A percentile compares a stretch with the other conserved stretches of the same genome.
Evolutionary conservation across 1,284 basidiomycete species (phyloP).

Genomic region (Baeospora myosura): DNA sequence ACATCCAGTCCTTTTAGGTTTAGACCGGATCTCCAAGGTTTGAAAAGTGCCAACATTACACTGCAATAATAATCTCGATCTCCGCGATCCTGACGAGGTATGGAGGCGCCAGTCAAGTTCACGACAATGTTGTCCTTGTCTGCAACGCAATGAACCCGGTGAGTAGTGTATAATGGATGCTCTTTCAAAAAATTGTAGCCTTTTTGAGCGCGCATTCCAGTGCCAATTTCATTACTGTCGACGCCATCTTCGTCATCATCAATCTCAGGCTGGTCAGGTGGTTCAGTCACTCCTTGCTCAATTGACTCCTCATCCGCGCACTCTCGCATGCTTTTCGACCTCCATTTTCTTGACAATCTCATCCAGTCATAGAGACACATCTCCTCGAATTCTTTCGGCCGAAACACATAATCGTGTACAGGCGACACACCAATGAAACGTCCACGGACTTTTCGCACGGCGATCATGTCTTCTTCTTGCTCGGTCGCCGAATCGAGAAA

Average conservation of each 20-base stretch:
- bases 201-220: neutral
- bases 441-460: neutral
- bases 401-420: conserved; percentile 1
- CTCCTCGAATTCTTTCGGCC: neutral
- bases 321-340: neutral
- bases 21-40: neutral
- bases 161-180: neutral
- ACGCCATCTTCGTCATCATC: neutral
- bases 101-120: neutral
- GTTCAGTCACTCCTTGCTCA: no score
- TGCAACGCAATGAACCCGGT: neutral
- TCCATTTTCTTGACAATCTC: neutral
- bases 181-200: neutral
- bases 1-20: conserved; percentile 11
- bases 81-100: conserved; percentile 18
- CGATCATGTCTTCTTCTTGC: conserved; percentile 1
- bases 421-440: neutral
- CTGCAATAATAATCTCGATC: conserved; percentile 6
- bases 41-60: neutral
- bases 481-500: conserved; percentile 21
- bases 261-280: neutral
- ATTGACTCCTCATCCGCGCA: no score
- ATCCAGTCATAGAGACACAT: conserved; percentile 3
- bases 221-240: neutral
- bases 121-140: neutral